Base-by-base conservation (phyloP, 352 stramenopile genomes). In the Aphanomyces astaci region DNA sequence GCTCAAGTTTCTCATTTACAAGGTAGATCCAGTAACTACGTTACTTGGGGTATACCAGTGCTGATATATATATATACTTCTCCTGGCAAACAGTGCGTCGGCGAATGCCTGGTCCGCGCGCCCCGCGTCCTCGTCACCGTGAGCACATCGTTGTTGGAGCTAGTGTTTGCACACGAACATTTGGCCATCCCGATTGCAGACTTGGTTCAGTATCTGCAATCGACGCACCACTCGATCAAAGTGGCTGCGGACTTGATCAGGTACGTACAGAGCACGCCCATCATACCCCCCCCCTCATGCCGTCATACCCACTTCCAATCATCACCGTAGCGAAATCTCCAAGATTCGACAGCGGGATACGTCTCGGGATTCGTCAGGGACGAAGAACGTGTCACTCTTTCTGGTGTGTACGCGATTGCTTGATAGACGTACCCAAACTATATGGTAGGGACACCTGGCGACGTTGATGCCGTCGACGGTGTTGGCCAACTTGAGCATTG, bases 401-500 rank as follows among this genome's bases (percentile, higher is more conserved):
- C 71, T 93, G 9, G 82, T 81, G 9, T 82, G 71, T n/a, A 40
- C 52, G 24, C 51, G 33, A 59, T 5, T 0, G 22, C 19, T 17
- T n/a, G n/a, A n/a, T n/a, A n/a, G n/a, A n/a, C n/a, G n/a, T n/a
- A n/a, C n/a, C n/a, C n/a, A n/a, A n/a, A 36, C 17, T 24, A 3
- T 0, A 28, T 30, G 10, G 3, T 65, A 65, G 56, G 36, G 32
- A 32, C 56, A 52, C 40, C 56, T 93, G 15, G 83, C 85, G 15
- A 86, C 76, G 1, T 74, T 81, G 2, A 88, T 79, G 7, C 85
- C 85, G 4, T 78, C 78, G 24, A 70, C 90, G 51, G 84, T 91
- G 52, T 83, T 89, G 63, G 81, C 80, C 9, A 91, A 93, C 62
- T 67, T 91, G 53, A 87, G 78, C 10, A 90, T 93, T 31, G 79